Percentiles rank a stretch among this genome's conserved stretches.
Conservation (phyloP, 257 asterid genomes). For the Gynochthodes officinalis region DNA sequence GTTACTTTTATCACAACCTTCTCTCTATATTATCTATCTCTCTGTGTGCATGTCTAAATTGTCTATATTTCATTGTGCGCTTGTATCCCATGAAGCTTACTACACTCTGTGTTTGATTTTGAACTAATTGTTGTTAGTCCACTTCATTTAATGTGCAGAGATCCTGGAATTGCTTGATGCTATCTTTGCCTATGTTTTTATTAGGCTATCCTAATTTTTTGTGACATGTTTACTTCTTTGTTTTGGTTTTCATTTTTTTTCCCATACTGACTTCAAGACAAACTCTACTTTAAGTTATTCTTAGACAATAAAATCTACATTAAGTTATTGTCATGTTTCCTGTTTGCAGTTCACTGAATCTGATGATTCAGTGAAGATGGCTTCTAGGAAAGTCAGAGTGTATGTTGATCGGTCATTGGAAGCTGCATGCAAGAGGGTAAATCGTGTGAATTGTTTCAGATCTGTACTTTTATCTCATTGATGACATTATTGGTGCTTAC, state of each 20-base stretch:
- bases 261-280: neutral
- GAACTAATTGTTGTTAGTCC: neutral
- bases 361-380: slow-evolving; percentile 44
- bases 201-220: neutral
- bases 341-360: slow-evolving; percentile 49
- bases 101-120: neutral
- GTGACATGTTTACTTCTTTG: neutral
- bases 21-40: slow-evolving; percentile 19
- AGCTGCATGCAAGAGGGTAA: slow-evolving; percentile 86
- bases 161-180: neutral
- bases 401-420: slow-evolving; percentile 62
- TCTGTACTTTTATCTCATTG: slow-evolving; percentile 9
- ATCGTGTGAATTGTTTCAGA: slow-evolving; percentile 21
- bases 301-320: slow-evolving; percentile 2
- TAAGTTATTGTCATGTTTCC: slow-evolving; percentile 6
- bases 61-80: neutral
- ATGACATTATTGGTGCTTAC: neutral
- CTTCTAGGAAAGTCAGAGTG: slow-evolving; percentile 48
- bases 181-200: neutral
- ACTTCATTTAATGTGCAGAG: neutral
- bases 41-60: slow-evolving; percentile 1
- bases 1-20: slow-evolving; percentile 6
- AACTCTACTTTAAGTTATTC: neutral
- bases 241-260: neutral
- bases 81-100: neutral